Evolutionary conservation across 768 basidiomycete species (phyloP).

Genomic region (Tylopilus cervinicoccineus): DNA sequence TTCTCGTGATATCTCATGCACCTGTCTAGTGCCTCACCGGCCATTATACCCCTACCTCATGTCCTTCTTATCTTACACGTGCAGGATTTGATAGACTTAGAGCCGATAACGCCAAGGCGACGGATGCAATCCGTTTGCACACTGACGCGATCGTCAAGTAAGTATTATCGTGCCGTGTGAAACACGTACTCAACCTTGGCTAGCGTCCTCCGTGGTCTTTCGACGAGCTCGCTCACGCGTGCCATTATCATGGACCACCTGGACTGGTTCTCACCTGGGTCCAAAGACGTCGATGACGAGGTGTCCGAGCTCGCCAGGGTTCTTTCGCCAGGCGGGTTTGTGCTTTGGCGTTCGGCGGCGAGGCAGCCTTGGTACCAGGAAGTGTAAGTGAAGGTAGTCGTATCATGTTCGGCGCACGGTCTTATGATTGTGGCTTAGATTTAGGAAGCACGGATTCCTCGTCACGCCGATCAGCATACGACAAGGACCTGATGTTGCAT

Average conservation of each 20-base stretch:
- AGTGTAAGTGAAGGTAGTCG: slow-evolving; percentile 29
- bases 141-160: slow-evolving; percentile 70
- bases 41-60: slow-evolving; percentile 53
- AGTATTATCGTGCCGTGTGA: slow-evolving; percentile 12
- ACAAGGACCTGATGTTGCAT: slow-evolving; percentile 41
- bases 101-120: slow-evolving; percentile 38
- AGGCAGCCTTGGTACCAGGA: slow-evolving; percentile 64
- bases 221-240: slow-evolving; percentile 50
- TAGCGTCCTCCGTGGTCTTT: slow-evolving; percentile 44
- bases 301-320: slow-evolving; percentile 52
- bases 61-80: slow-evolving; percentile 61
- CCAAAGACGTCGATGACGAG: slow-evolving; percentile 48
- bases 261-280: slow-evolving; percentile 52
- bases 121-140: slow-evolving; percentile 63
- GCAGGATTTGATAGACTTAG: slow-evolving; percentile 56
- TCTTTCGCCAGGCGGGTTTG: slow-evolving; percentile 52
- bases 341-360: slow-evolving; percentile 65
- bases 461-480: slow-evolving; percentile 52
- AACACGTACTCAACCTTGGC: background rate
- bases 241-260: slow-evolving; percentile 72
- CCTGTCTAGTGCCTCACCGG: slow-evolving; percentile 40
- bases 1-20: slow-evolving; percentile 1
- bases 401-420: background rate
- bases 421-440: slow-evolving; percentile 30
- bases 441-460: slow-evolving; percentile 49